A percentile compares a stretch with the other conserved stretches of the same genome.
Conservation (phyloP, 192 early-diverging fungal species). For the Gorgonomyces haynaldii region DNA sequence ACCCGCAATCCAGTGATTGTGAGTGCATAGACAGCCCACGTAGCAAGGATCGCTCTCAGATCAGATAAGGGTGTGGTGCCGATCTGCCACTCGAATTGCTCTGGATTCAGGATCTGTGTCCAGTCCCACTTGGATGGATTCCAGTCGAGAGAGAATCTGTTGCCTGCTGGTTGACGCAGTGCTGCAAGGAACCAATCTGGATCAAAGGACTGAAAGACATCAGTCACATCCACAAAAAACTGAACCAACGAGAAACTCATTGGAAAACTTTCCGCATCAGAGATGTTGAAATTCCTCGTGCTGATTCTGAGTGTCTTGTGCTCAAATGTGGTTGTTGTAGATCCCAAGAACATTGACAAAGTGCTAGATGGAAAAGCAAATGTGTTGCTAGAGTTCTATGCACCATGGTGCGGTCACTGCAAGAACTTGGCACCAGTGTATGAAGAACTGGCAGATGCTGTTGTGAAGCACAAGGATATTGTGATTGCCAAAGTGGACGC, state of each 20-base stretch:
- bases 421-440: constrained; percentile 48
- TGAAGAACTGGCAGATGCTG: constrained; percentile 69
- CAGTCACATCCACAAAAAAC: too few relatives aligned
- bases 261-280: too few relatives aligned
- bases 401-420: constrained; percentile 73
- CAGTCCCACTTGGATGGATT: constrained; percentile 16
- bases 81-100: constrained; percentile 11
- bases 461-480: constrained; percentile 59
- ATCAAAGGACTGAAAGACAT: too few relatives aligned
- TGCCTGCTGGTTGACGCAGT: too few relatives aligned
- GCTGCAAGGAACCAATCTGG: too few relatives aligned
- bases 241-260: too few relatives aligned
- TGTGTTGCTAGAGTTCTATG: constrained; percentile 79
- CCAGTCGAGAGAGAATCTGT: background rate
- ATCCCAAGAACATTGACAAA: constrained; percentile 46
- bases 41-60: constrained; percentile 9
- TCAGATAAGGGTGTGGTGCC: constrained; percentile 11
- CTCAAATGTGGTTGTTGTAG: constrained; percentile 40
- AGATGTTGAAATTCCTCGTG: too few relatives aligned
- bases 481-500: constrained; percentile 72
- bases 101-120: constrained; percentile 9
- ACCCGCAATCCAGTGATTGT: too few relatives aligned
- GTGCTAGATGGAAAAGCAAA: constrained; percentile 63
- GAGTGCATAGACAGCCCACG: constrained; percentile 29
- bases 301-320: background rate